Evolutionary conservation across 2,329 filamentous ascomycete species (phyloP).

Genomic region (Trichoderma cornu-damae): DNA sequence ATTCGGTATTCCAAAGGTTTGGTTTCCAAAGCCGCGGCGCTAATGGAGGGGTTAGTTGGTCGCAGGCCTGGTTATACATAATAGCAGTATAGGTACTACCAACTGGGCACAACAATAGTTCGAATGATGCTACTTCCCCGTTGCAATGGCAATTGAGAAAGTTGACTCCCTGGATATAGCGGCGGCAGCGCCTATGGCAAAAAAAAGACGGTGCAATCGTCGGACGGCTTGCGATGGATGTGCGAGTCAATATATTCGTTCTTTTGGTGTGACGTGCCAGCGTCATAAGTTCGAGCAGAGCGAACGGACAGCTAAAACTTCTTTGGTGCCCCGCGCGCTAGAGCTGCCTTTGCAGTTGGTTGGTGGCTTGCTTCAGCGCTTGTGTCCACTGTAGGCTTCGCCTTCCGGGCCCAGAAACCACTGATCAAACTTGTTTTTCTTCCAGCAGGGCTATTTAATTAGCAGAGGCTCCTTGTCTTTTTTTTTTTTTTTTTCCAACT

Average conservation of each 20-base stretch:
- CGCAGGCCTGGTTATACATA: no score
- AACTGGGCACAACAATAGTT: background rate
- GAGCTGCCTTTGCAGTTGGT: background rate
- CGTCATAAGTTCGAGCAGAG: slow-evolving; percentile 8
- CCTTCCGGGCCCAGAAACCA: background rate
- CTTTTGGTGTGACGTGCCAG: slow-evolving; percentile 13
- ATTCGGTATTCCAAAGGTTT: background rate
- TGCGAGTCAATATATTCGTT: background rate
- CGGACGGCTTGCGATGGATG: background rate
- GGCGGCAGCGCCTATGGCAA: background rate
- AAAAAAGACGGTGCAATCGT: background rate
- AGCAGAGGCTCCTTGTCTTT: background rate
- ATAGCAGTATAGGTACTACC: no score
- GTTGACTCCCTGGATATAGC: background rate
- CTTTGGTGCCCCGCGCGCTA: slow-evolving; percentile 5
- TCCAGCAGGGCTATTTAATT: no score
- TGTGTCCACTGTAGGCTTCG: background rate
- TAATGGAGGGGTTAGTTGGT: slow-evolving; percentile 15
- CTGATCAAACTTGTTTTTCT: no score
- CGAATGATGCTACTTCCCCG: background rate
- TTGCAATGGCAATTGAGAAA: background rate
- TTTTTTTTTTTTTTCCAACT: background rate
- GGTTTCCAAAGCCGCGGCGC: slow-evolving; percentile 6
- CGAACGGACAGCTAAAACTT: no score
- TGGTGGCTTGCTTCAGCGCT: slow-evolving; percentile 1